A percentile compares a stretch with the other conserved stretches of the same genome.
These are phyloP conservation scores for Leccinum uliginosum DNA, from an alignment of 768 basidiomycete genomes.

Conservation along the genomic window DNA sequence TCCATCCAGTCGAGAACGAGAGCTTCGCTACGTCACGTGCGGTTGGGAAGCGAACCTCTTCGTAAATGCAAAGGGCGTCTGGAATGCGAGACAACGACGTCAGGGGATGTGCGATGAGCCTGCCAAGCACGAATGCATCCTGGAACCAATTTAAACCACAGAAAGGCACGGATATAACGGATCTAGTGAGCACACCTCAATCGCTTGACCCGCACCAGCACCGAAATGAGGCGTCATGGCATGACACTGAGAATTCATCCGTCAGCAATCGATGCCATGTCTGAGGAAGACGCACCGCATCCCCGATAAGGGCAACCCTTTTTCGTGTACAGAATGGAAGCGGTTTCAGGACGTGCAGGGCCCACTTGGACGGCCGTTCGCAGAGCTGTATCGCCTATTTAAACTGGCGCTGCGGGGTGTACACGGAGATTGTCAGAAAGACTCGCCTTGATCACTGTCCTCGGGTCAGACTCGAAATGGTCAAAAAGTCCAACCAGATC, in stretches of 20 bases:
- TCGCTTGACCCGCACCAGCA: constrained; percentile 26
- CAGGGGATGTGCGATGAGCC: constrained; percentile 22
- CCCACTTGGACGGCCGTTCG: constrained; percentile 39
- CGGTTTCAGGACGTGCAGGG: constrained; percentile 38
- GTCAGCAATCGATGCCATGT: not conserved
- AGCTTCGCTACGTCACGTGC: constrained; percentile 7
- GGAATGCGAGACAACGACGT: not conserved
- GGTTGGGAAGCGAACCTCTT: constrained; percentile 14
- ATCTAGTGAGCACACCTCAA: constrained; percentile 12
- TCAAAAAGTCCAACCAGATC: constrained; percentile 30
- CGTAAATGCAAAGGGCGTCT: constrained; percentile 8
- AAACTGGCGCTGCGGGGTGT: not conserved
- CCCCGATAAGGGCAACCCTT: constrained; percentile 33
- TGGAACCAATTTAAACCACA: not conserved
- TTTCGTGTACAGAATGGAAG: constrained; percentile 37
- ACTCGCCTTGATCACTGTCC: constrained; percentile 25
- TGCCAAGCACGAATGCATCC: constrained; percentile 23
- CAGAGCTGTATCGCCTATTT: constrained; percentile 25
- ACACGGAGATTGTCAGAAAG: not conserved
- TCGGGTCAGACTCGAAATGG: constrained; percentile 36
- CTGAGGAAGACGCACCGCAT: constrained; percentile 35
- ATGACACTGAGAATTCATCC: constrained; percentile 7
- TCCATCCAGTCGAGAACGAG: constrained; percentile 7
- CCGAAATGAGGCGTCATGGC: constrained; percentile 25
- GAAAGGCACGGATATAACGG: not conserved